These are phyloP conservation scores for Mrakia gelida DNA, from an alignment of 768 basidiomycete species.

Conservation along the genomic window DNA sequence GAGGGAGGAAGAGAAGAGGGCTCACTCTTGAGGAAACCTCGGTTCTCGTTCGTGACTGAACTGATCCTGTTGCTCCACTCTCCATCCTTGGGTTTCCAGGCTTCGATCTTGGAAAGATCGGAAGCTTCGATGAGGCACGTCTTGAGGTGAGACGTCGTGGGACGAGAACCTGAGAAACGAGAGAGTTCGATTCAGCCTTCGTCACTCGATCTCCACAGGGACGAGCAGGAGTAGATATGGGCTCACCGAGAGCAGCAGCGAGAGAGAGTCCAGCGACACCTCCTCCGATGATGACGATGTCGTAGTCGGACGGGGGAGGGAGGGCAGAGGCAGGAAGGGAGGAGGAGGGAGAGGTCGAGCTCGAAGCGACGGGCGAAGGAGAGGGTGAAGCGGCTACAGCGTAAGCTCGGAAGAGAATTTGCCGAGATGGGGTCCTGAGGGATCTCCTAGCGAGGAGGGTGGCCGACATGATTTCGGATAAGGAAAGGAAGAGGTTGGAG, in stretches of 20 bases:
- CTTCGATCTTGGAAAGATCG: constrained; percentile 61
- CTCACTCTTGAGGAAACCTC: constrained; percentile 62
- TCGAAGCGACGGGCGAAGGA: neutral
- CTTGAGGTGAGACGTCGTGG: constrained; percentile 43
- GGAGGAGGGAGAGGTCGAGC: neutral
- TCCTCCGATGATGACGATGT: constrained; percentile 91
- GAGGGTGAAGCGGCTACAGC: neutral
- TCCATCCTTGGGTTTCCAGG: constrained; percentile 59
- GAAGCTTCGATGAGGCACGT: constrained; percentile 78
- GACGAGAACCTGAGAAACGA: neutral
- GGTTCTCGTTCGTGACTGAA: constrained; percentile 73
- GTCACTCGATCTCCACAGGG: neutral
- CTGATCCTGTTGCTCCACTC: constrained; percentile 78
- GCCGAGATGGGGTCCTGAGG: neutral
- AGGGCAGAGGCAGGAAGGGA: neutral
- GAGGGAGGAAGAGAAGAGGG: neutral
- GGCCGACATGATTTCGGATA: neutral
- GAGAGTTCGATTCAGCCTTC: neutral
- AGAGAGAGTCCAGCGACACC: constrained; percentile 88
- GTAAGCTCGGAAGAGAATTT: neutral
- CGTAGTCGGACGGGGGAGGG: constrained; percentile 47
- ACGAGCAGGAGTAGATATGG: neutral
- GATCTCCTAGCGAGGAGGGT: neutral
- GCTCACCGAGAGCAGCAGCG: constrained; percentile 75
- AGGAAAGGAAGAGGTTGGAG: neutral